These are phyloP conservation scores for Nannochloris sp. DNA, from an alignment of 139 green algal genomes.

Conservation along the genomic window DNA sequence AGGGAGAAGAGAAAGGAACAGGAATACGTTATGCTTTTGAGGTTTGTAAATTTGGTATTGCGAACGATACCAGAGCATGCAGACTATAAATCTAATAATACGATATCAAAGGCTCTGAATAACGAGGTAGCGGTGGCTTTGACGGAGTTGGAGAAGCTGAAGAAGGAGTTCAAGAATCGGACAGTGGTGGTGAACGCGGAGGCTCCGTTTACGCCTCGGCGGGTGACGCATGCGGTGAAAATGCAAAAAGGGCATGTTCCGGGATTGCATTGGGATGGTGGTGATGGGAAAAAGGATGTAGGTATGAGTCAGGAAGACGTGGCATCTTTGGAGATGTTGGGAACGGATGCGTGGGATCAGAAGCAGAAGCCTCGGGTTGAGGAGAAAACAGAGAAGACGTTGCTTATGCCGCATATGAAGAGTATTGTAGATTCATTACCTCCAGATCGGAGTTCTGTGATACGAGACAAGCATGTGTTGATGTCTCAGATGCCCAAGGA, in stretches of 20 bases:
- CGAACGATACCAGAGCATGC: slow-evolving; percentile 67
- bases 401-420: too few species aligned
- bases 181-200: slow-evolving; percentile 5
- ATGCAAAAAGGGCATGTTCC: slow-evolving; percentile 47
- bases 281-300: not conserved
- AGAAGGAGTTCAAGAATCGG: slow-evolving; percentile 25
- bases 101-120: slow-evolving; percentile 21
- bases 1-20: slow-evolving; percentile 45
- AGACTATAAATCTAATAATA: slow-evolving; percentile 23
- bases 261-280: slow-evolving; percentile 17
- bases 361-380: too few species aligned
- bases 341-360: not conserved
- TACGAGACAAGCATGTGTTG: too few species aligned
- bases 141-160: slow-evolving; percentile 57
- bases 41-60: slow-evolving; percentile 58
- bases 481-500: too few species aligned
- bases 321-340: not conserved
- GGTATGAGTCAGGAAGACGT: not conserved
- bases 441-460: too few species aligned
- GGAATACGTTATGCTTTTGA: slow-evolving; percentile 75
- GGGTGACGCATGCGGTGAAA: slow-evolving; percentile 31
- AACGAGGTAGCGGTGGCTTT: slow-evolving; percentile 12
- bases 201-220: slow-evolving; percentile 24
- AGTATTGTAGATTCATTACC: too few species aligned
- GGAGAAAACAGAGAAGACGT: too few species aligned